Conservation (phyloP, 345 rosid species). For the Populus deltoides region DNA sequence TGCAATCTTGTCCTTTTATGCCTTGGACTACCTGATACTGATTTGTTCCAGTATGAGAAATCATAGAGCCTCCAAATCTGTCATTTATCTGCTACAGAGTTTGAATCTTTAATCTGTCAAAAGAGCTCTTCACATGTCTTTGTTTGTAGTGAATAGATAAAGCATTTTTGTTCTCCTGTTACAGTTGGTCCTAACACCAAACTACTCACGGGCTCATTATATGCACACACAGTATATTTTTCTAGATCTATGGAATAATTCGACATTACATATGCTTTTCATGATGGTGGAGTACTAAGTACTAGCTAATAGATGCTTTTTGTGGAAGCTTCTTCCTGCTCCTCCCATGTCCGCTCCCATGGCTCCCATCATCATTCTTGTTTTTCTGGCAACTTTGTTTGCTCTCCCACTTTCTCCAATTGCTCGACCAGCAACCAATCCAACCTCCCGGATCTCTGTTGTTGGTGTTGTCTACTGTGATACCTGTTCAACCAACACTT, state of each 20-base stretch:
- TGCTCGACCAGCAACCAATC: slow-evolving; percentile 23
- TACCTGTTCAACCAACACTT: slow-evolving; percentile 53
- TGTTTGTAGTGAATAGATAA: slow-evolving; percentile 59
- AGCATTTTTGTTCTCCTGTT: slow-evolving; percentile 19
- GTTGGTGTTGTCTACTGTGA: slow-evolving; percentile 83
- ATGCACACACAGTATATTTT: slow-evolving; percentile 20
- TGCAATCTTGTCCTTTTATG: not conserved
- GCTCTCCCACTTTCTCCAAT: slow-evolving; percentile 21
- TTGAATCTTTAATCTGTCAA: slow-evolving; percentile 31
- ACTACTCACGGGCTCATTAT: slow-evolving; percentile 63
- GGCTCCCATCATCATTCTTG: slow-evolving; percentile 39
- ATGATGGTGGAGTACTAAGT: not conserved
- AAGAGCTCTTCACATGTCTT: slow-evolving; percentile 73
- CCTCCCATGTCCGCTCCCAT: slow-evolving; percentile 41
- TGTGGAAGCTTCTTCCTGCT: slow-evolving; percentile 37
- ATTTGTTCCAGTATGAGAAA: slow-evolving; percentile 5
- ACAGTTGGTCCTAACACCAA: slow-evolving; percentile 51
- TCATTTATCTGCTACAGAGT: slow-evolving; percentile 19
- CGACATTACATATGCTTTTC: slow-evolving; percentile 7
- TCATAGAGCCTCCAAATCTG: slow-evolving; percentile 16
- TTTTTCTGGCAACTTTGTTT: slow-evolving; percentile 38
- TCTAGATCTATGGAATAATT: slow-evolving; percentile 4
- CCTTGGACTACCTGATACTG: not conserved
- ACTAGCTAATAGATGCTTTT: not conserved
- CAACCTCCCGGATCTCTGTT: slow-evolving; percentile 58